A percentile compares a stretch with the other conserved stretches of the same genome.
Conservation (phyloP, 495 filamentous ascomycete species). For the Penicillium bovifimosum region DNA sequence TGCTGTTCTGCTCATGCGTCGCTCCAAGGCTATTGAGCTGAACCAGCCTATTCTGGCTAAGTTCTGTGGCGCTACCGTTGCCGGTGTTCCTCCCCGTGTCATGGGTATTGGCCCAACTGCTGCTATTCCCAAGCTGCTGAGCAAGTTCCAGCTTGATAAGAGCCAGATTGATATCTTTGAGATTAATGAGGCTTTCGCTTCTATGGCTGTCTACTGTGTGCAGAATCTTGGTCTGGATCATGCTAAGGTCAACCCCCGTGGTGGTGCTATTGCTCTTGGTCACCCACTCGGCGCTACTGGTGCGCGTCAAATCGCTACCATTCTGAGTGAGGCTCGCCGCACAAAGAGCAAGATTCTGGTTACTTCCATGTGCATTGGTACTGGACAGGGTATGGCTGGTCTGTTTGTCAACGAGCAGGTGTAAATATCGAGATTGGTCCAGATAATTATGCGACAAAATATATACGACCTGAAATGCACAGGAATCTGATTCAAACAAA, state of each 20-base stretch:
- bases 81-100: conserved; percentile 82
- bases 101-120: conserved; percentile 97
- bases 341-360: conserved; percentile 78
- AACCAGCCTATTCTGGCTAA: conserved; percentile 92
- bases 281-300: conserved; percentile 82
- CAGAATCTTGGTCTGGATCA: conserved; percentile 70
- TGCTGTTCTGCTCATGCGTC: conserved; percentile 87
- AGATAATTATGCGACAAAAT: not conserved
- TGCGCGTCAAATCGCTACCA: conserved; percentile 73
- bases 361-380: conserved; percentile 85
- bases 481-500: not conserved
- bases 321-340: conserved; percentile 72
- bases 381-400: conserved; percentile 79
- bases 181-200: conserved; percentile 96
- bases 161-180: conserved; percentile 85
- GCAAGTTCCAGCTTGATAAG: conserved; percentile 71
- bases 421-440: conserved; percentile 17
- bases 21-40: conserved; percentile 78
- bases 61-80: conserved; percentile 86
- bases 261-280: conserved; percentile 74
- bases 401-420: conserved; percentile 76
- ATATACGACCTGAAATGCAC: not conserved
- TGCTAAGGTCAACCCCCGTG: conserved; percentile 83
- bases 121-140: conserved; percentile 89
- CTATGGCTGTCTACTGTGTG: conserved; percentile 92